phyloP scores from a whole-genome alignment of 805 yeast genomes.

The Lachancea dasiensis region DNA sequence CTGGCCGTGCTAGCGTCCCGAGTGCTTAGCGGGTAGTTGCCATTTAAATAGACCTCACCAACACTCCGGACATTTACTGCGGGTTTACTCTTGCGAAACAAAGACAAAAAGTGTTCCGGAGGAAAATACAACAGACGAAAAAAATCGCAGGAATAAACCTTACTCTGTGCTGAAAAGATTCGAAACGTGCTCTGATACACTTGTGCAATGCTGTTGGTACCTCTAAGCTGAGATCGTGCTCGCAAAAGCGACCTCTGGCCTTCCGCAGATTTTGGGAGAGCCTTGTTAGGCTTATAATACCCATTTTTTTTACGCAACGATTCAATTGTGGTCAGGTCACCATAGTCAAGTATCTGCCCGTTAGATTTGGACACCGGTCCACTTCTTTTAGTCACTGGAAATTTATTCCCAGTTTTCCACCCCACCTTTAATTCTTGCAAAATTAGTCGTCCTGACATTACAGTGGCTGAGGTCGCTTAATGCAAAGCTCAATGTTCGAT shows the following conservation, averaged over 20 bases:
- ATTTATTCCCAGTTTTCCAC: neutral
- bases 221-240: conserved; percentile 8
- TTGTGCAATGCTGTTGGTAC: conserved; percentile 9
- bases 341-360: neutral
- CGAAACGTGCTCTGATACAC: conserved; percentile 9
- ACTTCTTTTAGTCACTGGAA: conserved; percentile 3
- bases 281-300: conserved; percentile 6
- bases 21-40: conserved; percentile 12
- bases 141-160: conserved; percentile 20
- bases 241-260: neutral
- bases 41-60: conserved; percentile 17
- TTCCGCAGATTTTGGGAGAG: neutral
- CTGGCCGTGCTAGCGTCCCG: conserved; percentile 1
- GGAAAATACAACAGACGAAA: conserved; percentile 26
- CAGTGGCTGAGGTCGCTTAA: too few species aligned
- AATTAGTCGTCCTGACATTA: conserved; percentile 5
- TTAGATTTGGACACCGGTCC: neutral
- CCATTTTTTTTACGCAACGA: neutral
- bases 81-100: conserved; percentile 29
- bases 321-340: neutral
- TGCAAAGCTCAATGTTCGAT: too few species aligned
- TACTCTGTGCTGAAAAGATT: conserved; percentile 8
- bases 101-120: conserved; percentile 24
- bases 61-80: conserved; percentile 19
- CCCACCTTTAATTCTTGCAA: conserved; percentile 5